Evolutionary conservation across 139 green algal genomes (phyloP).

Genomic region (Yamagishiella unicocca): DNA sequence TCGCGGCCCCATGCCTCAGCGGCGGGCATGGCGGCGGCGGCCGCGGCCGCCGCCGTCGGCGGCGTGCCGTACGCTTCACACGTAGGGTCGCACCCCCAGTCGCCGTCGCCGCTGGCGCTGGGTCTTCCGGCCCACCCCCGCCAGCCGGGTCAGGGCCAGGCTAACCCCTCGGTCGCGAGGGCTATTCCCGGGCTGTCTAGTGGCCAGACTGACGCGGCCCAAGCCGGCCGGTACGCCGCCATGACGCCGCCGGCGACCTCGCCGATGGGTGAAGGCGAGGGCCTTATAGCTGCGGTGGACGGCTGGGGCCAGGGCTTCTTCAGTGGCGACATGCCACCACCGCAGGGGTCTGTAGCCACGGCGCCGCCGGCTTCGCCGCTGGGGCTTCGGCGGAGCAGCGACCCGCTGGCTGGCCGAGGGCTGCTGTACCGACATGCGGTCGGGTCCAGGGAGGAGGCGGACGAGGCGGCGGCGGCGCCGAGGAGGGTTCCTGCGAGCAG

Average conservation of each 20-base stretch:
- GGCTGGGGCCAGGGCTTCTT: neutral
- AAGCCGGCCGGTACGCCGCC: neutral
- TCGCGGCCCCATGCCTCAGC: neutral
- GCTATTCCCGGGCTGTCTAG: neutral
- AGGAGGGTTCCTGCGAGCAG: too few relatives aligned
- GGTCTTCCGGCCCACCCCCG: too few relatives aligned
- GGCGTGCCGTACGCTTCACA: slow-evolving; percentile 30
- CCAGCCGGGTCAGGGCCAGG: neutral
- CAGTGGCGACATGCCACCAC: neutral
- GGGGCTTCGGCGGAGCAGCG: slow-evolving; percentile 6
- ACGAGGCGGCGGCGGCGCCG: neutral
- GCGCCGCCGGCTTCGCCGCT: neutral
- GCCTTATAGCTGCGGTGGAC: neutral
- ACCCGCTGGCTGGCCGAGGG: neutral
- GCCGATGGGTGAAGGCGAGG: neutral
- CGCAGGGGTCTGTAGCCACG: neutral
- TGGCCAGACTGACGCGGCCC: neutral
- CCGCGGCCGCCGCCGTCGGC: slow-evolving; percentile 9
- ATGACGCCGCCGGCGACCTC: slow-evolving; percentile 33
- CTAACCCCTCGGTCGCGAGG: neutral
- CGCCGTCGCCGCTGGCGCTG: neutral
- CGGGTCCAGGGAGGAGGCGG: neutral
- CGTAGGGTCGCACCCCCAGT: too few relatives aligned
- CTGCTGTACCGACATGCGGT: neutral
- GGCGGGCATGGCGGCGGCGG: slow-evolving; percentile 14